Conservation (phyloP, 148 eudicot species). For the Salicornia ramosissima region DNA sequence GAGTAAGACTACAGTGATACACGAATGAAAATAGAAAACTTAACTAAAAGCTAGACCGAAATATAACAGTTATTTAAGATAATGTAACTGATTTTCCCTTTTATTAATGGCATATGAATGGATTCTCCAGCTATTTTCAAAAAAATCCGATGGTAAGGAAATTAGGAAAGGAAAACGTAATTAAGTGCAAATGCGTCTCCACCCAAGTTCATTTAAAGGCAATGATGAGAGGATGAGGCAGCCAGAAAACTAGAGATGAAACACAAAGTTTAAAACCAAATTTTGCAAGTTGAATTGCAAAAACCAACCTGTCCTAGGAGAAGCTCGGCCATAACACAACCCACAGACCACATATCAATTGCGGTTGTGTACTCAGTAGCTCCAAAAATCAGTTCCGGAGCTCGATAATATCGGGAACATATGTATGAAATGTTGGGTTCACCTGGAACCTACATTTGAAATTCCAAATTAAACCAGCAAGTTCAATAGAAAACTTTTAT, state of each 20-base stretch:
- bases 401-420: conserved; percentile 85
- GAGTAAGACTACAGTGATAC: too few relatives aligned
- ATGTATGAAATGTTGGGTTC: conserved; percentile 92
- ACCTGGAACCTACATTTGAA: conserved; percentile 57
- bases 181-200: too few relatives aligned
- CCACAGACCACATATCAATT: conserved; percentile 91
- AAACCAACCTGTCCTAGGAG: conserved; percentile 65
- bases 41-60: too few relatives aligned
- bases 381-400: conserved; percentile 90
- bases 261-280: background rate
- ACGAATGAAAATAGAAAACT: too few relatives aligned
- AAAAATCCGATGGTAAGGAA: too few relatives aligned
- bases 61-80: too few relatives aligned
- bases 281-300: background rate
- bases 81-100: too few relatives aligned
- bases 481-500: background rate
- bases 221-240: background rate
- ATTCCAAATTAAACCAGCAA: conserved; percentile 15
- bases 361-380: conserved; percentile 90
- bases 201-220: background rate
- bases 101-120: too few relatives aligned
- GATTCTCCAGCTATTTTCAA: too few relatives aligned
- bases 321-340: conserved; percentile 87
- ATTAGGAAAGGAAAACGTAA: too few relatives aligned
- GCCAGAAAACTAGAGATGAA: background rate